These are phyloP conservation scores for Dalbergia cultrata DNA, from an alignment of 306 rosid species.

Conservation along the genomic window DNA sequence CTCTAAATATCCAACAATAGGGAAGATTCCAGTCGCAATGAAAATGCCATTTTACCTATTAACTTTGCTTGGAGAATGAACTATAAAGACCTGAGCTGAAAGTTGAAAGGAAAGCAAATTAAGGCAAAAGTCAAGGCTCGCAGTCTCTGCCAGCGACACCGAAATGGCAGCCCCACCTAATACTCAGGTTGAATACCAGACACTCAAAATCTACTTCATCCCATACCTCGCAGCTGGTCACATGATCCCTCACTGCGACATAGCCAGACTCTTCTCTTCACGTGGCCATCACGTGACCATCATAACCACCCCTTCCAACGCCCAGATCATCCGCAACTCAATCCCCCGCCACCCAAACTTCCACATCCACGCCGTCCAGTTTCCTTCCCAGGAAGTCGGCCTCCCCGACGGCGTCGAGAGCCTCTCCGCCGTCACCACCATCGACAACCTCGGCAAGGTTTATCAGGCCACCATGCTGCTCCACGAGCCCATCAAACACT, in stretches of 20 bases:
- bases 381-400: slow-evolving; percentile 41
- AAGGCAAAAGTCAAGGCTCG: too few relatives aligned
- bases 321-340: slow-evolving; percentile 33
- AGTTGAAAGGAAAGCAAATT: neutral
- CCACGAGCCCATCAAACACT: neutral
- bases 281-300: slow-evolving; percentile 53
- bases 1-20: too few relatives aligned
- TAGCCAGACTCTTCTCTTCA: slow-evolving; percentile 49
- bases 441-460: neutral
- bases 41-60: too few relatives aligned
- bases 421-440: neutral
- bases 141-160: neutral
- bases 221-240: slow-evolving; percentile 46
- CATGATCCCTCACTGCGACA: slow-evolving; percentile 48
- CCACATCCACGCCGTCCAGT: neutral
- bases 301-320: slow-evolving; percentile 53
- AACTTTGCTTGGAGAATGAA: neutral
- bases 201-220: slow-evolving; percentile 46
- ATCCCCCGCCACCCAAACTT: neutral
- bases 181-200: neutral
- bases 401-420: slow-evolving; percentile 43
- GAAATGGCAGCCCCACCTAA: neutral
- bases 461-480: slow-evolving; percentile 20
- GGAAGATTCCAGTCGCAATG: too few relatives aligned
- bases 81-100: neutral